phyloP scores from a whole-genome alignment of 176 grass and related monocot species.

The Eremochloa ophiuroides region DNA sequence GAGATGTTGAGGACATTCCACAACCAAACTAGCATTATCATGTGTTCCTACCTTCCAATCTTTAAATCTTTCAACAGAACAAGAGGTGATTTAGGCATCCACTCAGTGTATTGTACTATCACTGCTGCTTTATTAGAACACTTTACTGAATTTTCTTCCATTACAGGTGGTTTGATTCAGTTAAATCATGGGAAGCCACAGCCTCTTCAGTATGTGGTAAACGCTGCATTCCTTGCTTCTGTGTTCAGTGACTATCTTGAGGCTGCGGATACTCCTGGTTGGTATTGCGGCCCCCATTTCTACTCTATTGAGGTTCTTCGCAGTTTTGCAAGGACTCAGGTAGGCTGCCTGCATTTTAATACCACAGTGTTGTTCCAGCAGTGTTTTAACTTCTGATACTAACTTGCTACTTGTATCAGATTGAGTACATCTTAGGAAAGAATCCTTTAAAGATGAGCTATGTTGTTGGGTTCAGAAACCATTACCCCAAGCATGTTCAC shows the following conservation, averaged over 20 bases:
- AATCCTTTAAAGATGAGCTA: slow-evolving; percentile 95
- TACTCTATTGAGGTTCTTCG: slow-evolving; percentile 72
- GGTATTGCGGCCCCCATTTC: slow-evolving; percentile 95
- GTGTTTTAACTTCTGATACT: not conserved
- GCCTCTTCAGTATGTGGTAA: slow-evolving; percentile 82
- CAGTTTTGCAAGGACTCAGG: slow-evolving; percentile 83
- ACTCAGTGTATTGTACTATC: not conserved
- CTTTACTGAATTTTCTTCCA: slow-evolving; percentile 23
- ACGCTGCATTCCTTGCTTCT: slow-evolving; percentile 89
- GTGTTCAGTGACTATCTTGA: slow-evolving; percentile 92
- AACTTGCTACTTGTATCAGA: slow-evolving; percentile 36
- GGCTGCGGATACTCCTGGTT: slow-evolving; percentile 88
- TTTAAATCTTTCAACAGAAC: slow-evolving; percentile 87
- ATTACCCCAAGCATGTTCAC: slow-evolving; percentile 84
- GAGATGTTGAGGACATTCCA: slow-evolving; percentile 87
- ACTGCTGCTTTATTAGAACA: not conserved
- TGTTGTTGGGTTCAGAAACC: slow-evolving; percentile 63
- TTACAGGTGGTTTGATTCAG: slow-evolving; percentile 84
- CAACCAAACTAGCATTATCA: slow-evolving; percentile 88
- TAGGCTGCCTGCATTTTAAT: slow-evolving; percentile 14
- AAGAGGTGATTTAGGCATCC: slow-evolving; percentile 47
- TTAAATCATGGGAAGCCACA: slow-evolving; percentile 87
- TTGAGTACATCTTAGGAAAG: slow-evolving; percentile 89
- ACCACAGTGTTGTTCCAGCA: not conserved
- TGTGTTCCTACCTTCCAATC: slow-evolving; percentile 92